phyloP scores from a whole-genome alignment of 2,329 filamentous ascomycete species.

The Colletotrichum cuscutae region DNA sequence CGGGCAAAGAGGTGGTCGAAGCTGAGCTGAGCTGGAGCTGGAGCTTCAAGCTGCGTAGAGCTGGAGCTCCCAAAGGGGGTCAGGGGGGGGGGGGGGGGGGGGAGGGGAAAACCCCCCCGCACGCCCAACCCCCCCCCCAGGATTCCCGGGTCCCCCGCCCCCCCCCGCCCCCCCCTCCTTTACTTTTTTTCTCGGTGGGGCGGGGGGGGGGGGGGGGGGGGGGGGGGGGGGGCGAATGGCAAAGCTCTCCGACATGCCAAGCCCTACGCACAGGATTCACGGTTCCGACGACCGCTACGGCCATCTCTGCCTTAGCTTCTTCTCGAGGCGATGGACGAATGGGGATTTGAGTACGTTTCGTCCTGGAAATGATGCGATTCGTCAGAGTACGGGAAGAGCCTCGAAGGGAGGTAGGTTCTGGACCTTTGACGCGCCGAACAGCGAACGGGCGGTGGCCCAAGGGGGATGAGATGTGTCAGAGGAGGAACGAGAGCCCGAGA shows the following conservation, averaged over 20 bases:
- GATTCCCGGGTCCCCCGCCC: no score
- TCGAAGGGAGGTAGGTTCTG: background rate
- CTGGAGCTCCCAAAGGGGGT: no score
- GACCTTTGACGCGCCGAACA: background rate
- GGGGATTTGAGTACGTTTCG: background rate
- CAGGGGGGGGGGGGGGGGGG: no score
- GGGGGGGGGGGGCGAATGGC: background rate
- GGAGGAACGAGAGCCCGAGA: background rate
- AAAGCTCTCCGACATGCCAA: background rate
- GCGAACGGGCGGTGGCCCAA: background rate
- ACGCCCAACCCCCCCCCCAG: no score
- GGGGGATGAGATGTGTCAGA: background rate
- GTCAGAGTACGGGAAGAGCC: background rate
- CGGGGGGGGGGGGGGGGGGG: no score
- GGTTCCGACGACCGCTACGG: background rate
- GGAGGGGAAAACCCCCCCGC: no score
- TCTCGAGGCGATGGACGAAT: background rate
- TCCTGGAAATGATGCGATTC: background rate
- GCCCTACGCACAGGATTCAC: background rate
- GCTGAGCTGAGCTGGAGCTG: background rate
- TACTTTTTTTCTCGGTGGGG: no score
- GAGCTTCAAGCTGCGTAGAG: background rate
- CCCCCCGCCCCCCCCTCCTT: no score
- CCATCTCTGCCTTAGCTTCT: background rate
- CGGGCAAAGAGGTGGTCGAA: background rate